Evolutionary conservation across 2,329 filamentous ascomycete species (phyloP).

Genomic region (Rutstroemia sydowiana): DNA sequence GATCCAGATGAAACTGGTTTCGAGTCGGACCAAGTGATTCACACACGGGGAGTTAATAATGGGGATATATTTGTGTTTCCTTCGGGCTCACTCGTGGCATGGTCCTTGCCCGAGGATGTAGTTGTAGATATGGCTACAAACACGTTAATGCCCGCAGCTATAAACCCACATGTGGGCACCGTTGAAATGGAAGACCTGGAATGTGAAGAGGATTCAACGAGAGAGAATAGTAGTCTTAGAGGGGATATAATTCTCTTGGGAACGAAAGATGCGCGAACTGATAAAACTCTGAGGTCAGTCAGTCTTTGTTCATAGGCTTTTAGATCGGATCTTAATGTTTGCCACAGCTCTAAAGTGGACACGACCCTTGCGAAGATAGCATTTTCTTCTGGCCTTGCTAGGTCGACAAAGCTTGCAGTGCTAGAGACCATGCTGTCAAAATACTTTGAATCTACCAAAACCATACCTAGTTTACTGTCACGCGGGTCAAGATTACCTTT

Average conservation of each 20-base stretch:
- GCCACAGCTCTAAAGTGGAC: constrained; percentile 34
- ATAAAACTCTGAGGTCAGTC: constrained; percentile 29
- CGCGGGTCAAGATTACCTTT: constrained; percentile 56
- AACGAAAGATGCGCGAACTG: constrained; percentile 52
- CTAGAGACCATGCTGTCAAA: constrained; percentile 74
- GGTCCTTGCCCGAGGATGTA: constrained; percentile 74
- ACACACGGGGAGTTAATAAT: constrained; percentile 52
- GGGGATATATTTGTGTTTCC: constrained; percentile 96
- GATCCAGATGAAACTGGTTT: constrained; percentile 56
- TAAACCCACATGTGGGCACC: constrained; percentile 61
- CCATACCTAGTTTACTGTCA: constrained; percentile 73
- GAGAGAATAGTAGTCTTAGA: constrained; percentile 69
- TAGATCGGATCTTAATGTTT: constrained; percentile 5
- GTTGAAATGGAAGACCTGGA: constrained; percentile 87
- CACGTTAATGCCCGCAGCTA: constrained; percentile 68
- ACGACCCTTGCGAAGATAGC: constrained; percentile 86
- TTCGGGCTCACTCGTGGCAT: constrained; percentile 86
- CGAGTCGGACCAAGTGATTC: constrained; percentile 54
- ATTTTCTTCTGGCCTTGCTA: constrained; percentile 87
- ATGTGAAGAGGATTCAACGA: constrained; percentile 66
- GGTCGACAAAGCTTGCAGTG: constrained; percentile 88
- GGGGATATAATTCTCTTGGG: constrained; percentile 87
- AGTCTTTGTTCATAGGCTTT: not conserved
- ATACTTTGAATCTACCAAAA: constrained; percentile 81
- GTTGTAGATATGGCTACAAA: constrained; percentile 62